Conservation (phyloP, 257 asterid genomes). For the Petunia axillaris region DNA sequence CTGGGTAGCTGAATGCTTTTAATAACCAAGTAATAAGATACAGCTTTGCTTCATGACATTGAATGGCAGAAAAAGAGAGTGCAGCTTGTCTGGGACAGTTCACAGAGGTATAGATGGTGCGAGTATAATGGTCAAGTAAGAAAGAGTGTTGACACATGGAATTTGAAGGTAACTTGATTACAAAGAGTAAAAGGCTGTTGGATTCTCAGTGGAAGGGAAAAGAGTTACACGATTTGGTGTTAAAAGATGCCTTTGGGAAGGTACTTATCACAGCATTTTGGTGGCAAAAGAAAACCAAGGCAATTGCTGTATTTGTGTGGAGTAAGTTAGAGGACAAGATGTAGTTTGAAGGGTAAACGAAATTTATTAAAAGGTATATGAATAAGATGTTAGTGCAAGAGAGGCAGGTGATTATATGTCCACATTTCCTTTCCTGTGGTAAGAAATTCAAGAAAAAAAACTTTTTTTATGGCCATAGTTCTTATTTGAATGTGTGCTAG, state of each 20-base stretch:
- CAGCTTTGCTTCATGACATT: neutral
- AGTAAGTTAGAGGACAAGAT: conserved; percentile 5
- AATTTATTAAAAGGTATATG: neutral
- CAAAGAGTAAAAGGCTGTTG: neutral
- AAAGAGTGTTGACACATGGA: neutral
- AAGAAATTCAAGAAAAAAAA: neutral
- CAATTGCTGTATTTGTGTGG: neutral
- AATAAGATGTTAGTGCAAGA: neutral
- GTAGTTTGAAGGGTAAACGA: neutral
- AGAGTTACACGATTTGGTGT: neutral
- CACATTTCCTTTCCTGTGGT: neutral
- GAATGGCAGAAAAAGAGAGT: neutral
- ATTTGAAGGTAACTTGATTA: neutral
- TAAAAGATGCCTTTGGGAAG: neutral
- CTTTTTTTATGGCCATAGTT: neutral
- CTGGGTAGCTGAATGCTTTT: neutral
- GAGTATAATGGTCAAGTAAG: neutral
- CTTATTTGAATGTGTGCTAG: conserved; percentile 3
- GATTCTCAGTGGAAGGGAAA: neutral
- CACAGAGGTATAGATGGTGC: neutral
- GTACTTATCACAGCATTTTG: neutral
- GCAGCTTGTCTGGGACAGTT: neutral
- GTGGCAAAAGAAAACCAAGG: neutral
- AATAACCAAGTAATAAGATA: neutral
- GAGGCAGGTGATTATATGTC: neutral